Percentiles rank a stretch among this genome's conserved stretches.
Conservation (phyloP, 1,284 basidiomycete species). For the Apiotrichum gamsii region DNA sequence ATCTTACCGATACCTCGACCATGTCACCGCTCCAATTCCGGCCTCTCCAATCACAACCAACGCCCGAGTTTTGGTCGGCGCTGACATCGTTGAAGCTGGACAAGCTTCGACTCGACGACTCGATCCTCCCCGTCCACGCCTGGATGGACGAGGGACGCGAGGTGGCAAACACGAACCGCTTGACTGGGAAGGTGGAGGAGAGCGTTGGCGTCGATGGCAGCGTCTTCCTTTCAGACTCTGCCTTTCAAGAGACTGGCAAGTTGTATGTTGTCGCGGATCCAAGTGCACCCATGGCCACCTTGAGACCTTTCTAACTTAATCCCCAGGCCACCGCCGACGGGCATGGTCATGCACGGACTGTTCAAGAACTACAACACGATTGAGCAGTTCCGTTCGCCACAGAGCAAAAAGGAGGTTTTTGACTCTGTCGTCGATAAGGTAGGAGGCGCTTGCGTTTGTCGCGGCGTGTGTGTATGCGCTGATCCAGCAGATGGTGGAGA, state of each 20-base stretch:
- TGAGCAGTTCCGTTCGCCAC: constrained; percentile 85
- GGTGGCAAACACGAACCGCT: constrained; percentile 55
- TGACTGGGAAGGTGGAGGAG: constrained; percentile 2
- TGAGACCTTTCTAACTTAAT: not conserved
- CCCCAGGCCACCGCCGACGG: constrained; percentile 48
- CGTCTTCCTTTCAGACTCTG: constrained; percentile 20
- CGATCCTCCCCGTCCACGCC: constrained; percentile 59
- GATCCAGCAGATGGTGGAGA: constrained; percentile 27
- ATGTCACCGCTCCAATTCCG: constrained; percentile 66
- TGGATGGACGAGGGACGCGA: constrained; percentile 66
- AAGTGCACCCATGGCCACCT: no score
- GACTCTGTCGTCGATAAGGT: constrained; percentile 62
- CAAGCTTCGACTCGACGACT: constrained; percentile 75
- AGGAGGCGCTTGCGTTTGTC: not conserved
- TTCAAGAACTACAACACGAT: constrained; percentile 95
- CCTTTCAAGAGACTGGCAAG: constrained; percentile 28
- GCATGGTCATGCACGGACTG: constrained; percentile 55
- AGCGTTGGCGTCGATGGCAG: constrained; percentile 35
- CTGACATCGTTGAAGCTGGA: constrained; percentile 87
- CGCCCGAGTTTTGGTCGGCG: constrained; percentile 89
- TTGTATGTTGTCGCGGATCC: constrained; percentile 17
- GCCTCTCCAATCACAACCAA: constrained; percentile 76
- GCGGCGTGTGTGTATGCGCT: no score
- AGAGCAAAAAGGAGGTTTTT: constrained; percentile 74
- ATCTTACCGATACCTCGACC: not conserved